These are phyloP conservation scores for Neoboletus subvelutipes DNA, from an alignment of 768 basidiomycete species.

Conservation along the genomic window DNA sequence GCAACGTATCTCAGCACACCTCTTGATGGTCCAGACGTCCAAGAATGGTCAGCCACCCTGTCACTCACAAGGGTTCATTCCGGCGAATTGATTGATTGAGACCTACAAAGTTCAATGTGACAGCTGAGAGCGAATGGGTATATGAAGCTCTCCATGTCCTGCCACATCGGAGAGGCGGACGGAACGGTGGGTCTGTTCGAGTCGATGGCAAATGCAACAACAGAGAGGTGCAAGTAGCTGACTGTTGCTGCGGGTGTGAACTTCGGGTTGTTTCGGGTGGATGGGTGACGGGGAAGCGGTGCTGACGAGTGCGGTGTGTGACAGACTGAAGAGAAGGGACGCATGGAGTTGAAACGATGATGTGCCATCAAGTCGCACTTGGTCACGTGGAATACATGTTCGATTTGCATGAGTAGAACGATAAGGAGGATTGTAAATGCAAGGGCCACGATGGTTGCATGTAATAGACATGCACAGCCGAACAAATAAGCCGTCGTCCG, in stretches of 20 bases:
- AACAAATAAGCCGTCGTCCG: neutral
- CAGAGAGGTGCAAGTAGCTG: neutral
- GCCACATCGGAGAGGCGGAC: neutral
- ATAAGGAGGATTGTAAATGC: neutral
- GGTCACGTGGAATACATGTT: neutral
- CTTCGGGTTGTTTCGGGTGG: neutral
- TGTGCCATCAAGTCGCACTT: neutral
- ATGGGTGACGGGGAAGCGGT: neutral
- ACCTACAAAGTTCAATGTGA: conserved; percentile 9
- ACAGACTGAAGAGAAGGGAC: too few species aligned
- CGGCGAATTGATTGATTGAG: neutral
- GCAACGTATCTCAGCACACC: neutral
- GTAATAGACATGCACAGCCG: neutral
- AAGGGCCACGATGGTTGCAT: conserved; percentile 2
- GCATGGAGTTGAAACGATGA: neutral
- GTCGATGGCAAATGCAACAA: neutral
- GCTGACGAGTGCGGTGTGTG: neutral
- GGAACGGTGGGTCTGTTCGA: neutral
- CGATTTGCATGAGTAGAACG: neutral
- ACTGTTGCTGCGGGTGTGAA: neutral
- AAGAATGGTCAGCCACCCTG: neutral
- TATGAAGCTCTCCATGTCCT: neutral
- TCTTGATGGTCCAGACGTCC: too few species aligned
- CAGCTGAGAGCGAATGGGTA: neutral
- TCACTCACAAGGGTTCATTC: conserved; percentile 1